These are phyloP conservation scores for Neopestalotiopsis clavispora DNA, from an alignment of 2,329 filamentous ascomycete genomes.

Conservation along the genomic window DNA sequence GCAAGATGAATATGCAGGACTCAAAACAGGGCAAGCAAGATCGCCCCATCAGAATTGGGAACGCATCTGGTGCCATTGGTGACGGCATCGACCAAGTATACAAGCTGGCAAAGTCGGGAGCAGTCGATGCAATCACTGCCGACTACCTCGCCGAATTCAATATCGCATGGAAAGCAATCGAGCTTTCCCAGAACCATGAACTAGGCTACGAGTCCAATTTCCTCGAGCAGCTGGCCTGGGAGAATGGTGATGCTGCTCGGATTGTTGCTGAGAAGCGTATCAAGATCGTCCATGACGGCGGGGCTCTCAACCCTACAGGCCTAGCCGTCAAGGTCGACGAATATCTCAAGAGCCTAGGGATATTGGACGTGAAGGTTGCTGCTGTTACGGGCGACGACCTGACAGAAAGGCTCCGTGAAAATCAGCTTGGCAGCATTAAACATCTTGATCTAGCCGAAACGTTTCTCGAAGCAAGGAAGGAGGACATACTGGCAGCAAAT, in stretches of 20 bases:
- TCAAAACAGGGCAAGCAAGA: slow-evolving; percentile 1
- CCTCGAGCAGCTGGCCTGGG: slow-evolving; percentile 34
- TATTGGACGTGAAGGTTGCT: slow-evolving; percentile 41
- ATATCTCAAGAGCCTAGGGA: slow-evolving; percentile 18
- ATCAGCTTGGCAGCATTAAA: background rate
- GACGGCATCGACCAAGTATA: slow-evolving; percentile 42
- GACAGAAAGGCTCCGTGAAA: slow-evolving; percentile 24
- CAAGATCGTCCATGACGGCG: slow-evolving; percentile 53
- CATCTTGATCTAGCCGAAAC: slow-evolving; percentile 2
- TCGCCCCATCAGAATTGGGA: slow-evolving; percentile 40
- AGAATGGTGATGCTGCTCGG: slow-evolving; percentile 21
- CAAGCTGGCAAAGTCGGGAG: slow-evolving; percentile 34
- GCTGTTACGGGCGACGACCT: slow-evolving; percentile 52
- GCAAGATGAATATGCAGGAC: background rate
- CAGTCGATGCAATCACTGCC: slow-evolving; percentile 27
- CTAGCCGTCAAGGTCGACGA: slow-evolving; percentile 39
- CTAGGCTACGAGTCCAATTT: slow-evolving; percentile 37
- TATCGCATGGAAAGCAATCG: slow-evolving; percentile 37
- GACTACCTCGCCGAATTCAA: slow-evolving; percentile 35
- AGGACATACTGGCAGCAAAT: slow-evolving; percentile 37
- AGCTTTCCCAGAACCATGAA: slow-evolving; percentile 31
- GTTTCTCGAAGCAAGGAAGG: background rate
- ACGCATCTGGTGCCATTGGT: slow-evolving; percentile 39
- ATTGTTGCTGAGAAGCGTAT: slow-evolving; percentile 44
- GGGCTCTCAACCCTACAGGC: slow-evolving; percentile 54